Percentiles rank a stretch among this genome's conserved stretches.
phyloP scores from a whole-genome alignment of 2,329 filamentous ascomycete genomes.

The Didymella pinodella region DNA sequence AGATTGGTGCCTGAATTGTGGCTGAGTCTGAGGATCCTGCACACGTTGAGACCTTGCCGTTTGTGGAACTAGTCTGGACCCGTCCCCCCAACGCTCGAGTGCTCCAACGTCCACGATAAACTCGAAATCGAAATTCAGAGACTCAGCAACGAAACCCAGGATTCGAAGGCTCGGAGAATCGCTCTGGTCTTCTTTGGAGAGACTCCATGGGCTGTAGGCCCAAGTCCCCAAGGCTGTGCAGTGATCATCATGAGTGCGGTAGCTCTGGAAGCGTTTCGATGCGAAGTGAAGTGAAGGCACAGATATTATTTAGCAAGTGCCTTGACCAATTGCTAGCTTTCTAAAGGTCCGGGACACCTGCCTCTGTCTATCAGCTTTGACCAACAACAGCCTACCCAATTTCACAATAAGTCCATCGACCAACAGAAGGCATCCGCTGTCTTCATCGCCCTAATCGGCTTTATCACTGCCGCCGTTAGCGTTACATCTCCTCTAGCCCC shows the following conservation, averaged over 20 bases:
- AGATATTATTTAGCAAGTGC: not conserved
- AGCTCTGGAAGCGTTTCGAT: not conserved
- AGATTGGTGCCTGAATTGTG: not conserved
- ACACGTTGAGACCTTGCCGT: not conserved
- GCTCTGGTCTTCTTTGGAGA: no score
- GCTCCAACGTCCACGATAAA: not conserved
- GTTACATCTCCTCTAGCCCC: not conserved
- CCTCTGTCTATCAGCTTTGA: not conserved
- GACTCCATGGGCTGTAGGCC: no score
- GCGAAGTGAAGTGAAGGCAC: slow-evolving; percentile 8
- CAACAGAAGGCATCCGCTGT: slow-evolving; percentile 52
- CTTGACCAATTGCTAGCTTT: not conserved
- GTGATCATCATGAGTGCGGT: not conserved
- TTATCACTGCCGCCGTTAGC: not conserved
- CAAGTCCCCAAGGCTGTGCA: not conserved
- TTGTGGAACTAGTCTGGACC: not conserved
- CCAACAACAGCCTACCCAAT: not conserved
- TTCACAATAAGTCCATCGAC: not conserved
- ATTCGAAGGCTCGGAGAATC: no score
- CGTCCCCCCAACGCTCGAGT: not conserved
- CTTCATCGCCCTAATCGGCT: not conserved
- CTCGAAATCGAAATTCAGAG: not conserved
- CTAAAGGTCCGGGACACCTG: no score
- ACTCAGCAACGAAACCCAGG: not conserved
- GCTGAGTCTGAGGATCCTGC: not conserved